Base-by-base conservation (phyloP, 306 rosid genomes). In the Trifolium subterraneum region DNA sequence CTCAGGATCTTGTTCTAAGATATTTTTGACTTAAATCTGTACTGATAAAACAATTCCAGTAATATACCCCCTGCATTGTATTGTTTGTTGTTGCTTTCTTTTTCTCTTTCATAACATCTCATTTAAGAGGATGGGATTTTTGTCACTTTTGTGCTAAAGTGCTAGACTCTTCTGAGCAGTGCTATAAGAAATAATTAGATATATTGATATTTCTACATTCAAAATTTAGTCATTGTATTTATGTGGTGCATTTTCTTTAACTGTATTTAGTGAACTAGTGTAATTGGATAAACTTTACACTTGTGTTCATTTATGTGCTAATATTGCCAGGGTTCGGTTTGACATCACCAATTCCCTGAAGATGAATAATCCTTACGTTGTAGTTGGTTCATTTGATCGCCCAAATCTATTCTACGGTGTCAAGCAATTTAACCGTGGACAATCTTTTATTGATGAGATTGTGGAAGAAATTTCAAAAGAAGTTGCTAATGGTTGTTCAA, bases 331-430 rank as follows among this genome's bases (percentile, higher is more conserved):
- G 95, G 96, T 90, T 73, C 90, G 87, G 75, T 83, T 47, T 80
- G 98, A 93, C 83, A 86, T 93, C 66, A 77, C 81, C 63, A 86
- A 62, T 80, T 93, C 98, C 80, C 79, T 93, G 80, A 87, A 87
- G 89, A 72, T 93, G 91, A 68, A 79, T 48, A 82, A 86, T 77
- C 98, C 96, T 64, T 85, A 73, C 63, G 74, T 90, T 72, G 52
- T 79, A 7, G 70, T 93, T 78, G 98, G 97, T 70, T 93, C 98
- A 61, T 88, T 93, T 85, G 98, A 93, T 82, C 90, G 92, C 20
- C 11, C 82, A 67, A 93, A 93, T 87, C 91, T 90, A 74, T 93
- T 90, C 81, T 93, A 93, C 58, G 97, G 90, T 72, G 97, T 87
- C 78, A 90, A 93, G 87, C 76, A 72, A 62, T 84, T 87, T 68